phyloP scores from a whole-genome alignment of 495 filamentous ascomycete genomes.

The Penicillium waksmanii region DNA sequence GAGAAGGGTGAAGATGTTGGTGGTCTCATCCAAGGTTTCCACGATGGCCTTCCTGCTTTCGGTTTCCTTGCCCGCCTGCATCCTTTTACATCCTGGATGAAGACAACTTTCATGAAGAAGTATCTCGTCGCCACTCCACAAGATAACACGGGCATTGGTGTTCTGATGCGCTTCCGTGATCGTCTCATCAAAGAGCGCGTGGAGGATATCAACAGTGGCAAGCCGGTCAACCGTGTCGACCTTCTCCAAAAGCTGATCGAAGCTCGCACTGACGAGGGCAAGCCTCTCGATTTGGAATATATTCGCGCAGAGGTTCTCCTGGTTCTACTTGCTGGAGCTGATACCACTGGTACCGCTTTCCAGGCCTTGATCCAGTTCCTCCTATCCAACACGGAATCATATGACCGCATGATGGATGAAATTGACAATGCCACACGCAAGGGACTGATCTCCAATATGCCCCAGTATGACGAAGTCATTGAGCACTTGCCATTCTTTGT shows the following conservation, averaged over 20 bases:
- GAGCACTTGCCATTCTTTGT: slow-evolving; percentile 51
- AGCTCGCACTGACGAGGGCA: slow-evolving; percentile 48
- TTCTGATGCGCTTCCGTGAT: slow-evolving; percentile 54
- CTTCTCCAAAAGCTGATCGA: slow-evolving; percentile 45
- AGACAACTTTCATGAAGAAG: slow-evolving; percentile 56
- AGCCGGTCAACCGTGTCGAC: slow-evolving; percentile 31
- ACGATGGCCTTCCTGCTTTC: slow-evolving; percentile 52
- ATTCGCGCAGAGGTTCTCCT: slow-evolving; percentile 59
- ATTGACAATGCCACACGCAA: slow-evolving; percentile 53
- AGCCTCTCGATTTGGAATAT: slow-evolving; percentile 51
- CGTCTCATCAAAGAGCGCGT: slow-evolving; percentile 48
- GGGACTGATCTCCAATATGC: slow-evolving; percentile 38
- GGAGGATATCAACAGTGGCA: slow-evolving; percentile 31
- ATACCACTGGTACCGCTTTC: slow-evolving; percentile 64
- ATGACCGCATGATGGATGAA: slow-evolving; percentile 59
- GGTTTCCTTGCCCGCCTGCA: slow-evolving; percentile 54
- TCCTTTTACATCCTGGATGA: slow-evolving; percentile 56
- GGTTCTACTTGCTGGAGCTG: slow-evolving; percentile 64
- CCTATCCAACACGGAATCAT: slow-evolving; percentile 47
- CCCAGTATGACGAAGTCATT: slow-evolving; percentile 48
- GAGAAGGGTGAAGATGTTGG: slow-evolving; percentile 59
- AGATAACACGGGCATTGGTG: slow-evolving; percentile 50
- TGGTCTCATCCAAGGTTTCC: slow-evolving; percentile 56
- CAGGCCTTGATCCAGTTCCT: slow-evolving; percentile 57
- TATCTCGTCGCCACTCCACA: slow-evolving; percentile 58